Base-by-base conservation (phyloP, 352 stramenopile genomes). In the Globisporangium spiculum region DNA sequence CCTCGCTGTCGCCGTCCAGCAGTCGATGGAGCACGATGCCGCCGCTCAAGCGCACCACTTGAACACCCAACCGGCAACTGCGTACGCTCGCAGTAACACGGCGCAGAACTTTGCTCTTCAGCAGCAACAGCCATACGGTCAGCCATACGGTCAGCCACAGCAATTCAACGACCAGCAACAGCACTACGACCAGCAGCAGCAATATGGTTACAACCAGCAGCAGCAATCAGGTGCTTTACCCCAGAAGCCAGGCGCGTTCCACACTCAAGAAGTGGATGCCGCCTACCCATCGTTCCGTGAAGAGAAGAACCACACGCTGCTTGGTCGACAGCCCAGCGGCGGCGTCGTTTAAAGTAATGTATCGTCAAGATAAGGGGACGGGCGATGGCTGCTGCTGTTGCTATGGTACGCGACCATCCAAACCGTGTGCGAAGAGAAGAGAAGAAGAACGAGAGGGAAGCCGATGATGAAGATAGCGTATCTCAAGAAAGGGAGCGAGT, bases 1-100 rank as follows among this genome's bases (percentile, higher is more conserved):
- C 60, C 66, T 94, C 55, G 85, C 82, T 2, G 41, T 93, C 61
- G 87, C 87, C 2, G 81, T 94, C 67, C 87, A 94, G 70, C 79
- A 89, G 65, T 92, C 83, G 14, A 75, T 90, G 66, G 82, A 91
- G 56, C 73, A 76, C 16, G 79, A 91, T 44, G 68, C 71, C 3
- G 67, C 78, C 4, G 73, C 75, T n/a, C 65, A 70, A 36, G 65
- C 65, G 34, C 65, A 70, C 30, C 66, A 66, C 53, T 20, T 67
- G 16, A 63, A 66, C 36, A 59, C 56, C 26, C 64, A 69, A 41
- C 64, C 64, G 4, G 46, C 65, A 5, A 57, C 66, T 14, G 54
- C 59, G 10, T 88, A 83, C 68, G 71, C 80, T 61, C 79, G 79
- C 27, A 80, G 73, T 2, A 79, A 84, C 41, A 83, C 79, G 22